These are phyloP conservation scores for Diplocarpon mali DNA, from an alignment of 2,329 filamentous ascomycete species.

Conservation along the genomic window DNA sequence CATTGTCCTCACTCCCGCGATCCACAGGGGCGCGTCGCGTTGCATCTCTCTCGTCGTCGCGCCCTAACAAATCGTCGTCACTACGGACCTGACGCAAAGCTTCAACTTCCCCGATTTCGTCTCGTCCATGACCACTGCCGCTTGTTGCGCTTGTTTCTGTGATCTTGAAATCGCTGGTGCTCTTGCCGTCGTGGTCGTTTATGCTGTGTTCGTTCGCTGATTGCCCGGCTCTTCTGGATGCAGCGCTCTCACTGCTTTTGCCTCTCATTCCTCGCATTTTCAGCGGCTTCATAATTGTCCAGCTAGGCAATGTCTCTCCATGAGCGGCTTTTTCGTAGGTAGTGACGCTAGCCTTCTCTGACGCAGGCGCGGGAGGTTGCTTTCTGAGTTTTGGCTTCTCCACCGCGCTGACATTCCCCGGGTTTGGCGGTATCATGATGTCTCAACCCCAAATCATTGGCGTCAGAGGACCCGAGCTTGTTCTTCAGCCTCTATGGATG, in stretches of 20 bases:
- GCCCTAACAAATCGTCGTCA: slow-evolving; percentile 23
- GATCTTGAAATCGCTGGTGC: slow-evolving; percentile 12
- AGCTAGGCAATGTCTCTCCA: slow-evolving; percentile 14
- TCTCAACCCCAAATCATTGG: slow-evolving; percentile 5
- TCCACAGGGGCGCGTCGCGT: background rate
- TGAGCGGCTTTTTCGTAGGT: slow-evolving; percentile 5
- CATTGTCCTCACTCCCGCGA: slow-evolving; percentile 3
- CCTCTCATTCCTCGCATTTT: slow-evolving; percentile 14
- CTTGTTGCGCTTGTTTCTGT: slow-evolving; percentile 12
- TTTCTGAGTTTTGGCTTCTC: slow-evolving; percentile 6
- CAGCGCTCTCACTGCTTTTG: slow-evolving; percentile 4
- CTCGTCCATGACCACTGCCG: slow-evolving; percentile 5
- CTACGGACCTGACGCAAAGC: slow-evolving; percentile 21
- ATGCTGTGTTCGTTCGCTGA: slow-evolving; percentile 2
- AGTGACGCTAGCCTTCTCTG: slow-evolving; percentile 1
- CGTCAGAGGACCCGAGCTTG: background rate
- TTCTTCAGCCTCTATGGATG: too few species aligned
- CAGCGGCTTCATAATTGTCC: slow-evolving; percentile 21
- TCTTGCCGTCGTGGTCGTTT: slow-evolving; percentile 4
- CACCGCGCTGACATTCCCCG: background rate
- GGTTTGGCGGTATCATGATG: slow-evolving; percentile 1
- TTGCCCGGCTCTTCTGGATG: background rate
- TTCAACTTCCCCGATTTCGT: slow-evolving; percentile 16
- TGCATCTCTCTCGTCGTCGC: slow-evolving; percentile 11
- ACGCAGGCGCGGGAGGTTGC: slow-evolving; percentile 1